Percentiles rank a stretch among this genome's conserved stretches.
These are phyloP conservation scores for Malbranchea zuffiana DNA, from an alignment of 2,329 filamentous ascomycete genomes.

Conservation along the genomic window DNA sequence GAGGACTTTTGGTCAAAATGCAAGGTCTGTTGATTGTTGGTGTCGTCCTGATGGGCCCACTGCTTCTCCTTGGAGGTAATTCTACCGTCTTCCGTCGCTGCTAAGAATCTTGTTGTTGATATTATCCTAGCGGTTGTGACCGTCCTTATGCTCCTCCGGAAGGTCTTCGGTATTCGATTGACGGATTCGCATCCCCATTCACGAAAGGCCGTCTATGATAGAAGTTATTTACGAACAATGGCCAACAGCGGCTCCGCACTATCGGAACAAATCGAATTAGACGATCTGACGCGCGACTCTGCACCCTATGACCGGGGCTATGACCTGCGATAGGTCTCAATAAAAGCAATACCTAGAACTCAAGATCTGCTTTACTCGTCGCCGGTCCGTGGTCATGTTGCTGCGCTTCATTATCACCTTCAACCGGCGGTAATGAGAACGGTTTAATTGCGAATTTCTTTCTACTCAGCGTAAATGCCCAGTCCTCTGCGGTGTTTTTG, in stretches of 20 bases:
- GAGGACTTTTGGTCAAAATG: too few relatives aligned
- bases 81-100: neutral
- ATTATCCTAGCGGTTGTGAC: conserved; percentile 37
- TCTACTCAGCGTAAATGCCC: conserved; percentile 81
- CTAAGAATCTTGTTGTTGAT: conserved; percentile 17
- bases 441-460: conserved; percentile 76
- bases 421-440: conserved; percentile 77
- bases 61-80: conserved; percentile 9
- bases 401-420: conserved; percentile 58
- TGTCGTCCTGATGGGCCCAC: conserved; percentile 1
- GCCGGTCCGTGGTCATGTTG: conserved; percentile 30
- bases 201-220: conserved; percentile 41
- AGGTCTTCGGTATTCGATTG: conserved; percentile 40
- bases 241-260: conserved; percentile 43
- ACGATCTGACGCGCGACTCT: conserved; percentile 45
- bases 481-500: conserved; percentile 64
- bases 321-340: conserved; percentile 4
- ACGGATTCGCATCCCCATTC: conserved; percentile 36
- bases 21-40: conserved; percentile 8
- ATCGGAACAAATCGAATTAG: conserved; percentile 54
- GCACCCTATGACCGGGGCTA: conserved; percentile 17
- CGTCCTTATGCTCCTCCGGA: conserved; percentile 46
- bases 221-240: conserved; percentile 46
- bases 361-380: conserved; percentile 46
- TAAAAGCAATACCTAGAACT: conserved; percentile 45